Conservation (phyloP, 2,329 filamentous ascomycete genomes). For the Ophiostoma australiae region DNA sequence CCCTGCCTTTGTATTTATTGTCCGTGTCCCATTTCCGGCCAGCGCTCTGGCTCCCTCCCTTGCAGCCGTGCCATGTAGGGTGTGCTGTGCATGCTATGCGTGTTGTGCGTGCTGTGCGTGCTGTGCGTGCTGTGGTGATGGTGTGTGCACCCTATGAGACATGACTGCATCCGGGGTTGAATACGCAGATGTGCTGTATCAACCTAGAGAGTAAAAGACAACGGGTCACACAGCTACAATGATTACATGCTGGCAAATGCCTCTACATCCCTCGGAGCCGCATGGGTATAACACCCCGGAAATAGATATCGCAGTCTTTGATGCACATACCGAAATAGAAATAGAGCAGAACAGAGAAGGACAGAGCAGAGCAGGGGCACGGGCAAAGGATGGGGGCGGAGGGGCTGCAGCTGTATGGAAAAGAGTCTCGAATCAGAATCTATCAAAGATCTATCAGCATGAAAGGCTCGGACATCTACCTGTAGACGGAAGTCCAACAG, state of each 20-base stretch:
- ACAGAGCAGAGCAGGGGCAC: too few relatives aligned
- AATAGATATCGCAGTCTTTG: not conserved
- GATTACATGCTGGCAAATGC: not conserved
- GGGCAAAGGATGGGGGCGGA: not conserved
- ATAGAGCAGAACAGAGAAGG: too few relatives aligned
- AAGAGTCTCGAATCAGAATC: too few relatives aligned
- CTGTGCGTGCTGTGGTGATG: too few relatives aligned
- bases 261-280: not conserved
- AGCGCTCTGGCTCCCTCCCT: not conserved
- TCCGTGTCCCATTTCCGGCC: not conserved
- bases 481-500: too few relatives aligned
- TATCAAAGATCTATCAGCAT: too few relatives aligned
- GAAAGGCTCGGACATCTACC: too few relatives aligned
- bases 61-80: not conserved
- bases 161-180: not conserved
- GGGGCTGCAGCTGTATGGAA: too few relatives aligned
- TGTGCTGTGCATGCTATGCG: not conserved
- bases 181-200: not conserved
- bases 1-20: not conserved
- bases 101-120: too few relatives aligned
- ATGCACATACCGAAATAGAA: not conserved
- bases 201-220: not conserved
- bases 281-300: not conserved
- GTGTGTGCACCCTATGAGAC: not conserved
- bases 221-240: not conserved